Conservation (phyloP, 495 filamentous ascomycete species). For the Tricharina praecox region DNA sequence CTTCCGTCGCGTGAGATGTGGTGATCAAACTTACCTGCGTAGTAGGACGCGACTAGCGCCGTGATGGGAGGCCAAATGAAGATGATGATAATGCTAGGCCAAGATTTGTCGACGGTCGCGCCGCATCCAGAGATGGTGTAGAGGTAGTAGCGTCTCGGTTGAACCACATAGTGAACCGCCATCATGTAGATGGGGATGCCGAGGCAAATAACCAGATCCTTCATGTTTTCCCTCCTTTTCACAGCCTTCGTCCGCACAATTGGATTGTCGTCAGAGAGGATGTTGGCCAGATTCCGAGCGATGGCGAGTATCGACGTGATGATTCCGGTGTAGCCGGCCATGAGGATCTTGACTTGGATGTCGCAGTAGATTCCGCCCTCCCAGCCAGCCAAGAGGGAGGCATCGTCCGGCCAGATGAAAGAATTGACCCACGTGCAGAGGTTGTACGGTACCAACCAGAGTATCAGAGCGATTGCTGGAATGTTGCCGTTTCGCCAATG, state of each 20-base stretch:
- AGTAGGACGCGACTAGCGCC: conserved; percentile 44
- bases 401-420: conserved; percentile 65
- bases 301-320: conserved; percentile 48
- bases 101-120: conserved; percentile 46
- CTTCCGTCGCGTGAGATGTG: not conserved
- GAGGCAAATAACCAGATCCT: conserved; percentile 55
- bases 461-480: conserved; percentile 44
- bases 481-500: conserved; percentile 41
- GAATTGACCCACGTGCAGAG: conserved; percentile 56
- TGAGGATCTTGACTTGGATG: conserved; percentile 53
- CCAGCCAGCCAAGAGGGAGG: conserved; percentile 43
- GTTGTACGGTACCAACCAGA: conserved; percentile 49
- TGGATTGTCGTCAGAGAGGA: conserved; percentile 48
- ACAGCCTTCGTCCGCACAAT: conserved; percentile 37
- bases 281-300: conserved; percentile 53
- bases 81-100: conserved; percentile 49
- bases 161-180: conserved; percentile 50
- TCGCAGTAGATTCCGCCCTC: conserved; percentile 67
- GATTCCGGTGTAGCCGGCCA: conserved; percentile 45
- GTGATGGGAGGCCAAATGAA: conserved; percentile 51
- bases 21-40: conserved; percentile 46
- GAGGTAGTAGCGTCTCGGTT: conserved; percentile 54
- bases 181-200: conserved; percentile 48
- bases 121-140: conserved; percentile 58
- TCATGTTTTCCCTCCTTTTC: conserved; percentile 34